Evolutionary conservation across 2,329 filamentous ascomycete species (phyloP), one percentile per base, ranked within the genome.

Genomic region (Alternaria arbusti): DNA sequence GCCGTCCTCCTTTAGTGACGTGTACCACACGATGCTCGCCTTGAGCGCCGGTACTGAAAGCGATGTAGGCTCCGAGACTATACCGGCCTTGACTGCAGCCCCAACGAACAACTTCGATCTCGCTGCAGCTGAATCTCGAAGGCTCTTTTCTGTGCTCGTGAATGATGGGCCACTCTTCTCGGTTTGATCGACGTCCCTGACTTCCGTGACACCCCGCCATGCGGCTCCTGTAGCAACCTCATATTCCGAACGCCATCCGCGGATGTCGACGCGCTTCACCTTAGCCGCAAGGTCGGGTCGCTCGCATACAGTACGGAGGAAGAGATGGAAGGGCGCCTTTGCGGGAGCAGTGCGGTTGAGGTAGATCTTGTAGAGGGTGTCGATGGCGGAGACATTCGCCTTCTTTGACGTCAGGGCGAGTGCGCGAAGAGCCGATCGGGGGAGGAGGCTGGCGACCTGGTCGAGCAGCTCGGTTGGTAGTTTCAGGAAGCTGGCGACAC

Each of bases 221-320:
- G 36, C 7, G 5, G 30, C 23, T 12, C 59, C 56, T 3, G 55
- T 63, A 0, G 52, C 65, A 2, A 63, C 47, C 20, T 65, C 58
- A 26, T 52, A 59, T 9, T 65, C 54, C 11, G 65, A 65, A 15
- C 65, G 63, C 59, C 62, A 67, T 7, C 62, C 65, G 7, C 59
- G 62, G 5, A 65, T 61, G 12, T 65, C 50, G 11, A 67, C 25
- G 3, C 6, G 17, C 6, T 56, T 65, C 6, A 67, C 59, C 26
- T 58, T 56, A 0, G 44, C 56, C 30, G 56, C 57, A 23, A 60
- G 57, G 13, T 65, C 23, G 3, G 52, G 52, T 15, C 52, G 52
- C 52, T 51, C 45, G 46, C 52, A 51, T 26, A 61, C 44, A 1
- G 45, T 61, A 1, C 46, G 59, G 3, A 61, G 58, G 22, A 60